phyloP scores from a whole-genome alignment of 2,329 filamentous ascomycete species.

The Shiraia sp. region DNA sequence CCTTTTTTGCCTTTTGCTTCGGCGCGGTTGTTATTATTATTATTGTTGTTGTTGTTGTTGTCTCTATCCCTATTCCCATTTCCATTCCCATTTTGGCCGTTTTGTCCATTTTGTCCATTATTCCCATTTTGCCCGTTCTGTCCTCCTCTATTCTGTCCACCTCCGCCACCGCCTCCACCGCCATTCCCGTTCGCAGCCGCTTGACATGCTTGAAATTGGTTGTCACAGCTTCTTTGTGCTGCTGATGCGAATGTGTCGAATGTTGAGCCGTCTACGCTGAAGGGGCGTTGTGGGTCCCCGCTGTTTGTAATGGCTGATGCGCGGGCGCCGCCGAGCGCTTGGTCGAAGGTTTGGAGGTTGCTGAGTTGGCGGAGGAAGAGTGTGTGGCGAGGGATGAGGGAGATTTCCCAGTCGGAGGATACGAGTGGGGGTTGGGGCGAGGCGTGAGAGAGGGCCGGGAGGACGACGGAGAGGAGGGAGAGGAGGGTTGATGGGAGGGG shows the following conservation, averaged over 20 bases:
- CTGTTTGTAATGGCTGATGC: conserved; percentile 56
- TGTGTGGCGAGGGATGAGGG: conserved; percentile 35
- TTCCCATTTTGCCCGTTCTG: background rate
- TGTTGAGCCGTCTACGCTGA: conserved; percentile 34
- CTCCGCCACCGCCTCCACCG: background rate
- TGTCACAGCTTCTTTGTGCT: conserved; percentile 63
- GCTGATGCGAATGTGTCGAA: conserved; percentile 62
- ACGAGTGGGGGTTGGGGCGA: conserved; percentile 31
- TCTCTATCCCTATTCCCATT: conserved; percentile 1
- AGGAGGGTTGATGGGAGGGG: conserved; percentile 29
- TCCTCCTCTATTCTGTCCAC: background rate
- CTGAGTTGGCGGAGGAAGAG: conserved; percentile 39
- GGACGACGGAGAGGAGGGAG: conserved; percentile 24
- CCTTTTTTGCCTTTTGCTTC: conserved; percentile 1
- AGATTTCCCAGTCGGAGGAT: conserved; percentile 21
- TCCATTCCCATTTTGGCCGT: background rate
- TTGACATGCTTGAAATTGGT: conserved; percentile 64
- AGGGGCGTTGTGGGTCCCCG: conserved; percentile 53
- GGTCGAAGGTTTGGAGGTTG: conserved; percentile 45
- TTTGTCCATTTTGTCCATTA: too few species aligned
- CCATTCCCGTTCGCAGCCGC: conserved; percentile 42
- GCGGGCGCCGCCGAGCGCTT: conserved; percentile 55
- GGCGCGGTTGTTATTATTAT: background rate
- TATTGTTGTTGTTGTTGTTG: conserved; percentile 1
- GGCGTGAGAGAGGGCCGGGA: conserved; percentile 23